A percentile compares a stretch with the other conserved stretches of the same genome.
phyloP scores from a whole-genome alignment of 257 asterid genomes.

The Cruciata laevipes region DNA sequence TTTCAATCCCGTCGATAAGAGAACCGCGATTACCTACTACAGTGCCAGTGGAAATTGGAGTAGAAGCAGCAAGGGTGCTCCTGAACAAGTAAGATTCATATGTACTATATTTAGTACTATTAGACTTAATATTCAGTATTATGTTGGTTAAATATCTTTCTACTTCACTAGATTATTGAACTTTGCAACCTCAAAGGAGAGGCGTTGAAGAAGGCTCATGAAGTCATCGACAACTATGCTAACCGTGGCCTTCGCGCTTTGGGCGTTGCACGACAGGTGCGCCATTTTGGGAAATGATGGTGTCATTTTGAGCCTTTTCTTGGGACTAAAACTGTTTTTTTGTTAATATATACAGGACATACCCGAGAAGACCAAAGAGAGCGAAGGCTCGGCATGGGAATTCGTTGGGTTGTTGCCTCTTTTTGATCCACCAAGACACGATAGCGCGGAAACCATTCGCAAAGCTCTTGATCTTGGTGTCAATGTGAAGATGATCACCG shows the following conservation, averaged over 20 bases:
- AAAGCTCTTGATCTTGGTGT: slow-evolving; percentile 91
- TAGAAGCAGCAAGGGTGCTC: slow-evolving; percentile 88
- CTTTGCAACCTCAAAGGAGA: slow-evolving; percentile 66
- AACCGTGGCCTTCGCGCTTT: slow-evolving; percentile 89
- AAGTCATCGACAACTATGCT: slow-evolving; percentile 60
- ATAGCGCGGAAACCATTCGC: slow-evolving; percentile 78
- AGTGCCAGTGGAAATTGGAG: slow-evolving; percentile 63
- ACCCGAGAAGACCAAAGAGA: slow-evolving; percentile 57
- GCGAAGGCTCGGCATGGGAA: slow-evolving; percentile 70
- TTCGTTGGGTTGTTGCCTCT: slow-evolving; percentile 76
- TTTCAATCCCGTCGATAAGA: slow-evolving; percentile 81
- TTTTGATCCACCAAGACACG: slow-evolving; percentile 94
- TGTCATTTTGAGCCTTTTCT: neutral
- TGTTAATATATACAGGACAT: slow-evolving; percentile 33
- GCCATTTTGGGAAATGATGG: neutral
- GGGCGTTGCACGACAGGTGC: slow-evolving; percentile 67
- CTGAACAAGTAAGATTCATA: slow-evolving; percentile 59
- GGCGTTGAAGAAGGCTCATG: slow-evolving; percentile 44
- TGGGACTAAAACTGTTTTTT: neutral
- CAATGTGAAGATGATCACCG: slow-evolving; percentile 88
- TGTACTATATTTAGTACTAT: too few relatives aligned
- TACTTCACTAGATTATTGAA: slow-evolving; percentile 50
- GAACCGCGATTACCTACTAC: slow-evolving; percentile 75
- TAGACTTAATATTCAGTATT: too few relatives aligned
- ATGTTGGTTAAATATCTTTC: too few relatives aligned